Evolutionary conservation across 2,329 filamentous ascomycete species (phyloP).

Genomic region (Botrytis galanthina): DNA sequence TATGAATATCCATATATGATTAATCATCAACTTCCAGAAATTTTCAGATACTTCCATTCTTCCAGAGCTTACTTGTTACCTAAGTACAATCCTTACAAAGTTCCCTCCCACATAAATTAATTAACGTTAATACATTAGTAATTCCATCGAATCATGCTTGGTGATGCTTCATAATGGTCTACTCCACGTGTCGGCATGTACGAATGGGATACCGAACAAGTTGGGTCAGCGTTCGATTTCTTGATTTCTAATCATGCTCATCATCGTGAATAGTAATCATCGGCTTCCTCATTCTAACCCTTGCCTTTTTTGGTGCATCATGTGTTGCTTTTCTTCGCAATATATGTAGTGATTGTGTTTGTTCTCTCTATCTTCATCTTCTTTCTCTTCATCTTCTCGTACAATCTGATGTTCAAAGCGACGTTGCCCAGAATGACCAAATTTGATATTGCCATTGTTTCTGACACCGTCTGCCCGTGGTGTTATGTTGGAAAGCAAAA

Average conservation of each 20-base stretch:
- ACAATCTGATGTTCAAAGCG: constrained; percentile 26
- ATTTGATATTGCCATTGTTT: constrained; percentile 74
- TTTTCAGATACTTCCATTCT: background rate
- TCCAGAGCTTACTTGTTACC: background rate
- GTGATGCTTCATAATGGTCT: background rate
- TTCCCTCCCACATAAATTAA: background rate
- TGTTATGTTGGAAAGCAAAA: constrained; percentile 61
- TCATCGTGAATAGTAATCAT: constrained; percentile 7
- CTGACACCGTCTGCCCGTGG: constrained; percentile 60
- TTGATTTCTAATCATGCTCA: constrained; percentile 5
- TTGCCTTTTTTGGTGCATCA: background rate
- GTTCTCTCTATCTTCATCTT: background rate
- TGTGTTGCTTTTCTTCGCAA: background rate
- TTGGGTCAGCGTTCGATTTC: background rate
- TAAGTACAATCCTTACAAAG: background rate
- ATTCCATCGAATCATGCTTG: background rate
- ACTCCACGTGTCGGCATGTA: background rate
- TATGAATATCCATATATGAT: too few relatives aligned
- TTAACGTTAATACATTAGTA: background rate
- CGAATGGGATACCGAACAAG: background rate
- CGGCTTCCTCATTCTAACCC: background rate
- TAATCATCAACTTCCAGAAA: background rate
- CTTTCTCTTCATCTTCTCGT: background rate
- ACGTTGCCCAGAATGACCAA: constrained; percentile 58
- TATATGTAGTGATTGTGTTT: background rate